These are phyloP conservation scores for Lactarius hatsudake DNA, from an alignment of 768 basidiomycete genomes.

Conservation along the genomic window DNA sequence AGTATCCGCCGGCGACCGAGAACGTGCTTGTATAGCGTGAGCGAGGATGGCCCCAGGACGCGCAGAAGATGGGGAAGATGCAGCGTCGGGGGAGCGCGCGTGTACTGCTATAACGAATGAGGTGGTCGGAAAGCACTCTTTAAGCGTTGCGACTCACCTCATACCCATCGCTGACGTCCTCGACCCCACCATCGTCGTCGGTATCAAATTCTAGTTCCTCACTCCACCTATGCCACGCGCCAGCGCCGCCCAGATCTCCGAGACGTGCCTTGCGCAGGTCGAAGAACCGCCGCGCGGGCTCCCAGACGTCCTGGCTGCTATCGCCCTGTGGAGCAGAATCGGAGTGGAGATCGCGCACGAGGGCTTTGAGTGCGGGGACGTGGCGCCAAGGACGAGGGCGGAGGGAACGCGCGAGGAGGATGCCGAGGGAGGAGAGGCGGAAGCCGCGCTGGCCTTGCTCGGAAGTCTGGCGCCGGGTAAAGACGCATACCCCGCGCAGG, in stretches of 20 bases:
- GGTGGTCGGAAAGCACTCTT: not conserved
- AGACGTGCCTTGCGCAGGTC: constrained; percentile 54
- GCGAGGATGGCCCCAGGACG: constrained; percentile 72
- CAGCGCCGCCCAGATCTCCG: constrained; percentile 52
- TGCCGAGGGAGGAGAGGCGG: constrained; percentile 73
- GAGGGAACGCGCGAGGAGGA: constrained; percentile 61
- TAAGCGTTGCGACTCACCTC: not conserved
- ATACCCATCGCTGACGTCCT: not conserved
- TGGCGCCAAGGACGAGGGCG: constrained; percentile 78
- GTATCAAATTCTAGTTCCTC: constrained; percentile 50
- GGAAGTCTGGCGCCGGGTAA: constrained; percentile 62
- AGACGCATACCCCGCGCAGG: constrained; percentile 71
- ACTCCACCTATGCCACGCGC: constrained; percentile 67
- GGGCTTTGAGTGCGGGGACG: constrained; percentile 56
- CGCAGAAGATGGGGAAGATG: constrained; percentile 75
- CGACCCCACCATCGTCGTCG: not conserved
- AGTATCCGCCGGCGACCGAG: constrained; percentile 72
- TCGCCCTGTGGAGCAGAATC: constrained; percentile 30
- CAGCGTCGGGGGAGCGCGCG: constrained; percentile 50
- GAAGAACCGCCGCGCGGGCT: constrained; percentile 60
- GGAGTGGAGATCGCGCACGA: constrained; percentile 54
- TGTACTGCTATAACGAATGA: constrained; percentile 16
- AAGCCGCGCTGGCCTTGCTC: constrained; percentile 77
- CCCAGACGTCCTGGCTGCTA: constrained; percentile 49
- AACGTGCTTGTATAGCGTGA: constrained; percentile 79